Percentiles rank a stretch among this genome's conserved stretches.
phyloP scores from a whole-genome alignment of 148 eudicot species.

The Nepenthes gracilis region DNA sequence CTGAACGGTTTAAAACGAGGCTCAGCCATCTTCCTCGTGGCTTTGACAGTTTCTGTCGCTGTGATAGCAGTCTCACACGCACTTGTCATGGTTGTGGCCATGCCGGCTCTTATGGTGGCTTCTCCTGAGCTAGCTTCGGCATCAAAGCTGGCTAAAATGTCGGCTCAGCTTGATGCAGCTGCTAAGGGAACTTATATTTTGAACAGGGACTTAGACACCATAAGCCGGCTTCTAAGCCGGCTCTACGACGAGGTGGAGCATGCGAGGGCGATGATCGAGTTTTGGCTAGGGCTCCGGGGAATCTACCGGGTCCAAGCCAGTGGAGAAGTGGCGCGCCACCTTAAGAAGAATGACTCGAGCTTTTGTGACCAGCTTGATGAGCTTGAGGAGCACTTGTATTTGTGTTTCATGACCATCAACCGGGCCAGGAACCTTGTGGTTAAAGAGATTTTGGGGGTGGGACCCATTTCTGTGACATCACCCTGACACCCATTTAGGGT shows the following conservation, averaged over 20 bases:
- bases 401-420: constrained; percentile 86
- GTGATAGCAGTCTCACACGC: constrained; percentile 40
- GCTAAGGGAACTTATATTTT: constrained; percentile 80
- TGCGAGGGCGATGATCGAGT: constrained; percentile 30
- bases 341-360: constrained; percentile 41
- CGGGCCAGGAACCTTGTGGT: constrained; percentile 73
- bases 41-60: constrained; percentile 38
- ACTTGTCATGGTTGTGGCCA: constrained; percentile 39
- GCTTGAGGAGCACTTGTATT: constrained; percentile 85
- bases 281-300: constrained; percentile 40
- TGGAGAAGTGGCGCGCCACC: constrained; percentile 50
- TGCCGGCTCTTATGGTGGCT: constrained; percentile 35
- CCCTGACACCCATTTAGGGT: neutral
- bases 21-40: constrained; percentile 42
- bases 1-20: constrained; percentile 30
- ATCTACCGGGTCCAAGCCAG: constrained; percentile 37
- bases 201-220: constrained; percentile 76
- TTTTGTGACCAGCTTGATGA: constrained; percentile 72
- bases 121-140: constrained; percentile 23
- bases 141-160: constrained; percentile 17
- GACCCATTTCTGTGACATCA: constrained; percentile 1
- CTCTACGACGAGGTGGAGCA: constrained; percentile 70
- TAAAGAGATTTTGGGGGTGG: constrained; percentile 40
- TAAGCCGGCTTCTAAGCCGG: constrained; percentile 66
- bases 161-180: constrained; percentile 62